Evolutionary conservation across 2,329 filamentous ascomycete genomes (phyloP).

Genomic region (Aspergillus quadrilineatus): DNA sequence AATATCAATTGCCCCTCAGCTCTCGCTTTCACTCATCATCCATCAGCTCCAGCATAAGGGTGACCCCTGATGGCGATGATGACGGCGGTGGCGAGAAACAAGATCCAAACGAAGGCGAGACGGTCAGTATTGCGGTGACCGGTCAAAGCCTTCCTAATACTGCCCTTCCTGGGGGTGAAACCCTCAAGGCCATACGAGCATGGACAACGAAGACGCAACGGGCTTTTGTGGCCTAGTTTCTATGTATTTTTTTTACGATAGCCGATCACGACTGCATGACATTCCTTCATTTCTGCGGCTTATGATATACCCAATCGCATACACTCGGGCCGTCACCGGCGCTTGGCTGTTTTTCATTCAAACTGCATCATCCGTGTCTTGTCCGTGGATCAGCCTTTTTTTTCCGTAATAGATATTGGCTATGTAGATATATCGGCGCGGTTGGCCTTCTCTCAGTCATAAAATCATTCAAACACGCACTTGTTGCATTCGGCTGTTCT

Average conservation of each 20-base stretch:
- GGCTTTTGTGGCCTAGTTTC: constrained; percentile 28
- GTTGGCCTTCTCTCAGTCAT: background rate
- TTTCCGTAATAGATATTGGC: constrained; percentile 6
- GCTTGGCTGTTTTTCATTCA: constrained; percentile 18
- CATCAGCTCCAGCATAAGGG: constrained; percentile 43
- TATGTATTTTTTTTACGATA: constrained; percentile 3
- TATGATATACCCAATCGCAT: constrained; percentile 17
- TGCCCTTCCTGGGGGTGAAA: constrained; percentile 14
- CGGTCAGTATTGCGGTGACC: constrained; percentile 23
- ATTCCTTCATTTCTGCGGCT: constrained; percentile 4
- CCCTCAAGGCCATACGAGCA: constrained; percentile 13
- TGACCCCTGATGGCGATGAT: constrained; percentile 38
- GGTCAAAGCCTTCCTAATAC: constrained; percentile 9
- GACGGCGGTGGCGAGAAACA: constrained; percentile 22
- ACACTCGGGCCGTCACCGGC: constrained; percentile 10
- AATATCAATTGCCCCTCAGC: constrained; percentile 68
- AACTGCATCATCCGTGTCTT: background rate
- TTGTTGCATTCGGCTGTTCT: background rate
- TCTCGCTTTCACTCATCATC: constrained; percentile 54
- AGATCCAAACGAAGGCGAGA: constrained; percentile 24
- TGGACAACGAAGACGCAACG: constrained; percentile 20
- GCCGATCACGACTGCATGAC: constrained; percentile 14
- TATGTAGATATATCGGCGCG: constrained; percentile 12
- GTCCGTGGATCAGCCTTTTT: background rate
- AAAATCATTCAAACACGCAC: background rate